Evolutionary conservation across 2,329 filamentous ascomycete genomes (phyloP).

Genomic region (Tetracladium maxilliforme): DNA sequence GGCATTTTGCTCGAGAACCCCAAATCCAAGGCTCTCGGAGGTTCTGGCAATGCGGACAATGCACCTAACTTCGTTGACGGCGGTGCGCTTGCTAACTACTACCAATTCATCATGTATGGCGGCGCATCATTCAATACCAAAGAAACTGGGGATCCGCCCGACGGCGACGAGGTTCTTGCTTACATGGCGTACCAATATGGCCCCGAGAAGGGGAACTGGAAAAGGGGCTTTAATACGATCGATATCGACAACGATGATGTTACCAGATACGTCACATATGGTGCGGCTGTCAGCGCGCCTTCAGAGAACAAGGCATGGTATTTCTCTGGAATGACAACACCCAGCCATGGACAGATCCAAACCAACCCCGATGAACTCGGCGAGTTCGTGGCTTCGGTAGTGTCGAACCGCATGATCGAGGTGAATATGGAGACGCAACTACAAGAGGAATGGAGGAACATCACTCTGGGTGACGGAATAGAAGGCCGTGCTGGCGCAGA

Average conservation of each 20-base stretch:
- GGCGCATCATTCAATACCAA: constrained; percentile 29
- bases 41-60: constrained; percentile 30
- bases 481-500: constrained; percentile 46
- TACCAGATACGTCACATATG: constrained; percentile 49
- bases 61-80: constrained; percentile 46
- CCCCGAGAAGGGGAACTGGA: constrained; percentile 18
- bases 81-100: constrained; percentile 48
- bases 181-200: constrained; percentile 42
- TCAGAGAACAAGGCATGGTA: constrained; percentile 62
- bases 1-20: too few species aligned
- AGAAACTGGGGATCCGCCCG: constrained; percentile 19
- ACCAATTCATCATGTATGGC: constrained; percentile 49
- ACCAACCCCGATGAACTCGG: too few species aligned
- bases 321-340: constrained; percentile 46
- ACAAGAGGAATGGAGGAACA: constrained; percentile 39
- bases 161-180: constrained; percentile 24
- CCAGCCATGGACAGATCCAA: constrained; percentile 33
- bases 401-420: constrained; percentile 42
- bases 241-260: too few species aligned
- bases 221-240: too few species aligned
- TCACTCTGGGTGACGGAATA: constrained; percentile 31
- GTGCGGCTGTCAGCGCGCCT: constrained; percentile 47
- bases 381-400: too few species aligned
- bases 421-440: constrained; percentile 40
- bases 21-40: constrained; percentile 28